Evolutionary conservation across 192 early-diverging fungal genomes (phyloP).

Genomic region (Umbelopsis vinacea): DNA sequence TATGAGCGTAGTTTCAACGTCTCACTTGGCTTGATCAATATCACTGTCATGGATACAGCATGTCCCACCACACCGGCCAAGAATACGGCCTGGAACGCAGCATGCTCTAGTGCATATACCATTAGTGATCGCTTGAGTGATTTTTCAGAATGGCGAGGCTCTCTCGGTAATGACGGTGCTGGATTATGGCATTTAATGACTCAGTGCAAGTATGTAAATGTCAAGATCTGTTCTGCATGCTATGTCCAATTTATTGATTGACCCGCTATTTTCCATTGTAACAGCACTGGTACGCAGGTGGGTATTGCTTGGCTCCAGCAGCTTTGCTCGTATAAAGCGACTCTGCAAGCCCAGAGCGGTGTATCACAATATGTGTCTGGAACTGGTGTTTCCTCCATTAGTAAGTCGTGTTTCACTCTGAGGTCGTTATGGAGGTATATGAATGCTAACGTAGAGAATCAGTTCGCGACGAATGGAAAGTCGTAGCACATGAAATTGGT

Average conservation of each 20-base stretch:
- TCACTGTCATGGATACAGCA: slow-evolving; percentile 67
- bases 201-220: slow-evolving; percentile 57
- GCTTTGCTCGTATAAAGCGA: slow-evolving; percentile 64
- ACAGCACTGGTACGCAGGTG: slow-evolving; percentile 75
- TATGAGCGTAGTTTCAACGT: slow-evolving; percentile 90
- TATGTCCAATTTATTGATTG: background rate
- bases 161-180: slow-evolving; percentile 67
- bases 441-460: background rate
- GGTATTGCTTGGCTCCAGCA: slow-evolving; percentile 88
- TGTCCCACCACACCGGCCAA: slow-evolving; percentile 55
- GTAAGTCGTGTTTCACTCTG: slow-evolving; percentile 22
- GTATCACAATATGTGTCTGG: slow-evolving; percentile 71
- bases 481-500: slow-evolving; percentile 94
- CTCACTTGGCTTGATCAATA: slow-evolving; percentile 78
- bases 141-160: slow-evolving; percentile 88
- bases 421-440: background rate
- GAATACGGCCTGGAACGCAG: slow-evolving; percentile 72
- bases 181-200: slow-evolving; percentile 97
- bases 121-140: slow-evolving; percentile 81
- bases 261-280: background rate
- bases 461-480: slow-evolving; percentile 86
- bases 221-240: background rate
- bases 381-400: slow-evolving; percentile 83
- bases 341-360: slow-evolving; percentile 47
- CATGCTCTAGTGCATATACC: slow-evolving; percentile 67